Base-by-base conservation (phyloP, 345 rosid species). In the Citrus reticulata region DNA sequence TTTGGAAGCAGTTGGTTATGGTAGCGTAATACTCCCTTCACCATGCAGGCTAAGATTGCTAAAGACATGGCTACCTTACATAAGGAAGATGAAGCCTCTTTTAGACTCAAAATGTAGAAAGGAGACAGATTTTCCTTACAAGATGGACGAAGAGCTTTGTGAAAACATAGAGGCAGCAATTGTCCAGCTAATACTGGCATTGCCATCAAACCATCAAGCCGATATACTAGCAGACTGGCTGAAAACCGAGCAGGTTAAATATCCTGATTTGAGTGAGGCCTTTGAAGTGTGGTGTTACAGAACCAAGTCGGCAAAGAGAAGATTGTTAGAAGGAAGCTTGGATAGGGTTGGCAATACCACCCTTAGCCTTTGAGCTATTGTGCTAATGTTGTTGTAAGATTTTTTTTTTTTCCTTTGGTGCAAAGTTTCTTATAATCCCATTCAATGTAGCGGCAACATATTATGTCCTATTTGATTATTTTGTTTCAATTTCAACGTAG, bases 271-370 rank as follows among this genome's bases (percentile, higher is more conserved):
- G 83, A 93, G 92, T 30, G 99, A 96, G 85, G 99, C 97, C 0
- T 96, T 96, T 40, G 99, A 96, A 80, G 87, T 96, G 76, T 93
- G 99, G 98, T 92, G 97, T 80, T 93, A 90, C 80, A 89, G 99
- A 87, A 91, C 89, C 80, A 96, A 96, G 84, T 93, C 99, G 30
- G 97, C 99, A 57, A 93, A 90, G 90, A 89, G 98, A 90, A 90
- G 97, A 83, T 79, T 95, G 84, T 65, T 86, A 78, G 92, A 90
- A 57, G 96, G 90, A 66, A 93, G 89, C 68, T 83, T 84, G 84
- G 87, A 86, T 76, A 72, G 85, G 74, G 70, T 82, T 75, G 83
- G 72, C 61, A 79, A 85, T 27, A 51, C 84, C 55, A 64, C 85
- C 2, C 65, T 81, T 72, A 76, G 81, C 83, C 87, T 84, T 42